Evolutionary conservation across 1,139 yeast species (phyloP).

Genomic region (Suhomyces panamericanus): DNA sequence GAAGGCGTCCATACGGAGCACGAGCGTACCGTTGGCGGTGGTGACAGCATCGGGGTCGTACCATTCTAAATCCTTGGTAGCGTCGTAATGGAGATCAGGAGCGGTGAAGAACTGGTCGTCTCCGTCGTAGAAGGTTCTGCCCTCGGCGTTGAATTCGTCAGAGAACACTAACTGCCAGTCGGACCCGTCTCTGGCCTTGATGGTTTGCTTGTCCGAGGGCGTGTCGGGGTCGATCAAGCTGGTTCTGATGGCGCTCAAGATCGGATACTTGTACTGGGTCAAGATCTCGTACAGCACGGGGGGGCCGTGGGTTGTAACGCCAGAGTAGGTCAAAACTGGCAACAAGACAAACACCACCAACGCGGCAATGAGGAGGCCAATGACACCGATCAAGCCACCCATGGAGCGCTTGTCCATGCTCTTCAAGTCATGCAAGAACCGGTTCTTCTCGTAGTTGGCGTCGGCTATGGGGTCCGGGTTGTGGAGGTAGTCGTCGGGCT

Average conservation of each 20-base stretch:
- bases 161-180: conserved; percentile 29
- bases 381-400: conserved; percentile 26
- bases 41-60: conserved; percentile 34
- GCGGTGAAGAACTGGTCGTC: conserved; percentile 35
- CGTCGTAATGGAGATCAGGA: conserved; percentile 30
- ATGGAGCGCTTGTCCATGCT: conserved; percentile 26
- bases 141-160: conserved; percentile 33
- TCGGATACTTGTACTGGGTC: conserved; percentile 26
- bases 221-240: conserved; percentile 32
- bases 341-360: conserved; percentile 26
- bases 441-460: conserved; percentile 30
- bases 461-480: conserved; percentile 35
- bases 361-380: conserved; percentile 21
- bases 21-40: conserved; percentile 29
- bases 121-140: conserved; percentile 33
- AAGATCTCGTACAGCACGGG: conserved; percentile 26
- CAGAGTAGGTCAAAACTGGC: conserved; percentile 31
- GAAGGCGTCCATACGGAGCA: conserved; percentile 28
- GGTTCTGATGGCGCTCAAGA: conserved; percentile 26
- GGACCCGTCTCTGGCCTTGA: conserved; percentile 22
- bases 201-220: conserved; percentile 20
- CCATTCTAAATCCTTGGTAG: conserved; percentile 36
- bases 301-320: conserved; percentile 17
- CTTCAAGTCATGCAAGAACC: conserved; percentile 28
- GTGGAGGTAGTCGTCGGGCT: conserved; percentile 32